Base-by-base conservation (phyloP, 495 filamentous ascomycete species). In the Penicillium paradoxum region DNA sequence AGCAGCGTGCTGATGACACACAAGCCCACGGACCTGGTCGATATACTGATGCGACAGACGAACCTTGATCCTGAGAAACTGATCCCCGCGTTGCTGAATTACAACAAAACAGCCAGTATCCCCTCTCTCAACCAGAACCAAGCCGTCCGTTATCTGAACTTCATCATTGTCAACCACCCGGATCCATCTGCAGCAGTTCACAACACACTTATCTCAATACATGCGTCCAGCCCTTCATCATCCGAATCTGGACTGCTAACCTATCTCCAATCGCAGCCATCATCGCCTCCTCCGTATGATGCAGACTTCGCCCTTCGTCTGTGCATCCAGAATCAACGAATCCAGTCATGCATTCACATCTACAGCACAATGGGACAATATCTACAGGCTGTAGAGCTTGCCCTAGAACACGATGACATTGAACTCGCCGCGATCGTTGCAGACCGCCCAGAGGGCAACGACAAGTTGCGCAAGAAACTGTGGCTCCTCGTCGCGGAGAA, bases 231-330 rank as follows among this genome's bases (percentile, higher is more conserved):
- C 60, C 76, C 83, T 14, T 89, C 89, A 6, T 73, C 79, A 34
- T 88, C 93, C 43, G 93, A 97, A 70, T 81, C 86, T 3, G 86
- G 85, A 6, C 83, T 98, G 14, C 83, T 97, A 18, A 78, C 83
- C 6, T 98, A 98, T 66, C 84, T 98, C 10, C 86, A 96, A 69
- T 78, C 80, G 5, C 85, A 88, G 62, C 78, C 83, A n/a, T 75
- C 77, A 37, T 80, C 81, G 5, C 86, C 89, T 54, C 89, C 86
- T 42, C 78, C 82, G 34, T 98, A 95, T 66, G 93, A 98, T 67
- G 86, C 88, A n/a, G 93, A 98, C 70, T 98, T 98, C 72, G 93
- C 95, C 2, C 83, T 98, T 19, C 85, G 93, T 15, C 80, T 97
- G 21, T 98, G 93, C 69, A 97, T 97, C 51, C 86, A 96, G 57